These are phyloP conservation scores for Cladosporium sp. DNA, from an alignment of 2,329 filamentous ascomycete genomes.

Conservation along the genomic window DNA sequence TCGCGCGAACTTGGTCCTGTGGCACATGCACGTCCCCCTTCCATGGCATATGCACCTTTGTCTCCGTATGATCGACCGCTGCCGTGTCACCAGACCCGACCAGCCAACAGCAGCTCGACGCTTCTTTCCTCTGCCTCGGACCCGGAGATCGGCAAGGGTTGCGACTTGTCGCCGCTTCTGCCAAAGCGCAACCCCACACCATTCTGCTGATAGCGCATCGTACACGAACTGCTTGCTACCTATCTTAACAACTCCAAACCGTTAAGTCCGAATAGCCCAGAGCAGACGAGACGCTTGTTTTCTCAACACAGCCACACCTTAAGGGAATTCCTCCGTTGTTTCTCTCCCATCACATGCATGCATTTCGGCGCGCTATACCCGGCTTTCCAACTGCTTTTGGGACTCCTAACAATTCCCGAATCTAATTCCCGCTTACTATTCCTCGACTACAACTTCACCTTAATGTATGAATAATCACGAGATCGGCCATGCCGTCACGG, in stretches of 20 bases:
- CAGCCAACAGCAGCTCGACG: slow-evolving; percentile 9
- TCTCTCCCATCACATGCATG: slow-evolving; percentile 5
- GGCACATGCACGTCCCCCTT: slow-evolving; percentile 15
- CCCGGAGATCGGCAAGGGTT: slow-evolving; percentile 19
- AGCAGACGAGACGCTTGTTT: neutral
- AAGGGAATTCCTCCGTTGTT: neutral
- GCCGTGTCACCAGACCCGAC: slow-evolving; percentile 17
- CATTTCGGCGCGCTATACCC: slow-evolving; percentile 19
- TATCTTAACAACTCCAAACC: neutral
- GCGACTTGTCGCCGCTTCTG: neutral
- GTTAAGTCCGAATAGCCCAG: neutral
- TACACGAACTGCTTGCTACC: slow-evolving; percentile 6
- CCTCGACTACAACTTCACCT: neutral
- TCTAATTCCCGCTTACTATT: neutral
- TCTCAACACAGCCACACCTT: neutral
- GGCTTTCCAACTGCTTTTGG: neutral
- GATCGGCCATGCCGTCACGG: neutral
- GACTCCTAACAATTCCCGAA: neutral
- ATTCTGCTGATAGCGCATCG: neutral
- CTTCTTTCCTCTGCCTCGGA: slow-evolving; percentile 2
- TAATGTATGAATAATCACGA: slow-evolving; percentile 19
- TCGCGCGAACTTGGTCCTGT: slow-evolving; percentile 14
- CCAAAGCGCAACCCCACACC: neutral
- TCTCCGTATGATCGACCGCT: slow-evolving; percentile 14
- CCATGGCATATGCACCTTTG: slow-evolving; percentile 13